These are phyloP conservation scores for Cornus suecica DNA, from an alignment of 148 eudicot species.

Conservation along the genomic window DNA sequence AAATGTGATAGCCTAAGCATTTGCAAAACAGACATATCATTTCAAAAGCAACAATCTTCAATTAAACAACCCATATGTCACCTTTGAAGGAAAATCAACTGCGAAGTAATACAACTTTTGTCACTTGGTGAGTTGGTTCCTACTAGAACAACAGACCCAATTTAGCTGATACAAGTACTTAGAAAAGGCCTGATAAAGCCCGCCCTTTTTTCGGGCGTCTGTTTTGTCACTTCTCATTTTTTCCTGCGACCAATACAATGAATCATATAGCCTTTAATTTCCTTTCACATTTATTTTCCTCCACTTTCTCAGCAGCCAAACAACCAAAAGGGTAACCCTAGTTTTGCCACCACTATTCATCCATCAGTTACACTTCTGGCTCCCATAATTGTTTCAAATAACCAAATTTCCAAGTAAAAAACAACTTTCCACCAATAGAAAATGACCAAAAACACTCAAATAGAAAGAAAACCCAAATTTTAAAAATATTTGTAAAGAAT, in stretches of 20 bases:
- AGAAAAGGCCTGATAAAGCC: not conserved
- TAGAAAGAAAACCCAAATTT: not conserved
- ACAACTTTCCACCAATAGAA: not conserved
- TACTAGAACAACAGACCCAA: not conserved
- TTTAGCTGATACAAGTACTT: not conserved
- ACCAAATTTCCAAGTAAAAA: not conserved
- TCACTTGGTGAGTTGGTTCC: not conserved
- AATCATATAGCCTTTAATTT: not conserved
- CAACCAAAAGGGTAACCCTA: not conserved
- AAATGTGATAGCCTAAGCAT: too few relatives aligned
- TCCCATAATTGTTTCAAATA: not conserved
- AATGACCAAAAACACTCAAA: not conserved
- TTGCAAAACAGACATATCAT: too few relatives aligned
- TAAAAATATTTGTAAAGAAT: not conserved
- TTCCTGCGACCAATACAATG: not conserved
- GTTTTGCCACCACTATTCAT: not conserved
- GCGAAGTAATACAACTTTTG: not conserved
- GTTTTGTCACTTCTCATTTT: not conserved
- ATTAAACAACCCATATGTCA: too few relatives aligned
- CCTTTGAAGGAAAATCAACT: too few relatives aligned
- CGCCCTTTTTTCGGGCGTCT: too few relatives aligned
- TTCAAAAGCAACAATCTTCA: not conserved
- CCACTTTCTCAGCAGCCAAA: not conserved
- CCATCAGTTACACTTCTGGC: not conserved
- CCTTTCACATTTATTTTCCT: not conserved